Evolutionary conservation across 2,329 filamentous ascomycete genomes (phyloP).

Genomic region (Colletotrichum sp.): DNA sequence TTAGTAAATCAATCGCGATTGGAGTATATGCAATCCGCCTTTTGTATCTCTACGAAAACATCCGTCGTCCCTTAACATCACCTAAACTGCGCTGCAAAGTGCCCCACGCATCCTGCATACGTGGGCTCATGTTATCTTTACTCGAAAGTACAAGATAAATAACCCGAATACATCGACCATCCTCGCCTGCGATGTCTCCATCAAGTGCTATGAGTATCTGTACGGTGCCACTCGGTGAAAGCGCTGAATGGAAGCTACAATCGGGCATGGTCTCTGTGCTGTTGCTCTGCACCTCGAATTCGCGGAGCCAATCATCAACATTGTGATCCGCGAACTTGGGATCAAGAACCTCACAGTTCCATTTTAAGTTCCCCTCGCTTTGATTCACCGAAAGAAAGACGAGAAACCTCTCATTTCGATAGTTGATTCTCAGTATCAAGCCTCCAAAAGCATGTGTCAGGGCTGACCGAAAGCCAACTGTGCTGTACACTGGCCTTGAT

Average conservation of each 20-base stretch:
- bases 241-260: not conserved
- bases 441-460: not conserved
- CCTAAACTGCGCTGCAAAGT: not conserved
- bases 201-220: not conserved
- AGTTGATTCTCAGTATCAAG: not conserved
- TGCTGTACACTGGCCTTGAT: slow-evolving; percentile 6
- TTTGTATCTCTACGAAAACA: not conserved
- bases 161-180: slow-evolving; percentile 17
- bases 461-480: slow-evolving; percentile 1
- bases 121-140: not conserved
- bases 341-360: slow-evolving; percentile 3
- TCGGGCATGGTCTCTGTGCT: not conserved
- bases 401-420: not conserved
- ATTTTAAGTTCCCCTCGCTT: not conserved
- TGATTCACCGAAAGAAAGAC: not conserved
- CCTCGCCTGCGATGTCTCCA: not conserved
- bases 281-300: not conserved
- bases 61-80: not conserved
- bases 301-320: not conserved
- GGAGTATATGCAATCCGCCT: rapidly evolving
- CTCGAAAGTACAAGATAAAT: not conserved
- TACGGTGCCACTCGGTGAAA: not conserved
- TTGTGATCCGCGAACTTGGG: not conserved
- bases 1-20: not conserved
- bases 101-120: not conserved